Base-by-base conservation (phyloP, 2,329 filamentous ascomycete species). In the Diaporthe eres region DNA sequence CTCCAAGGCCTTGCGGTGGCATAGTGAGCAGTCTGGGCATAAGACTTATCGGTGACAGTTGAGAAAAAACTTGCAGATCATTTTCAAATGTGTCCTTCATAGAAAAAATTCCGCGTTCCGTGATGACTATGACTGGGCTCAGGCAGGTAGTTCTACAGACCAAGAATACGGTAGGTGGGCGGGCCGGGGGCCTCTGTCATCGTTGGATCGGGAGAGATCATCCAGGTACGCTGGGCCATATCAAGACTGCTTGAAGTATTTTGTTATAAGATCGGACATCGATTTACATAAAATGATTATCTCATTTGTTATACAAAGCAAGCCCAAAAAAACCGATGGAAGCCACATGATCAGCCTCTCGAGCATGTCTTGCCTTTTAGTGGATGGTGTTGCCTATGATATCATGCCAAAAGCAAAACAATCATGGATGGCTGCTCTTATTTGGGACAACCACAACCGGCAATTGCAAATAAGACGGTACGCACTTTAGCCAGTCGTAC, bases 401-500 rank as follows among this genome's bases (percentile, higher is more conserved):
- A 55, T 70, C 65, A 70, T 70, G 15, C 4, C 13, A 25, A 70
- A 53, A 22, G 31, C 31, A 53, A 53, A 28, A 28, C 31, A 10
- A 19, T 12, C 57, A 63, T 42, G 57, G 53, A 53, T 72, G 22
- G 25, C 34, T 70, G 65, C 22, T 42, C 31, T 42, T 42, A 3
- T 39, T 6, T 42, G 6, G 10, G 25, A 58, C 6, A 34, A 25
- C 19, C 51, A 58, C 25, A 31, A 25, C 47, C 49, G 37, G 58
- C 61, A 65, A 12, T 55, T 55, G 37, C 47, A 47, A 44, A n/a
- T 25, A 25, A 57, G 47, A 57, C 58, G 6, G 31, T 63, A 39
- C 6, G 51, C 47, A 51, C 31, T 47, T 55, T 34, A 51, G 44
- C n/a, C 60, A 75, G 58, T 61, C n/a, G 71, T 17, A 72, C 68